These are phyloP conservation scores for Thraustochytrium striatum DNA, from an alignment of 352 stramenopile species.

Conservation along the genomic window DNA sequence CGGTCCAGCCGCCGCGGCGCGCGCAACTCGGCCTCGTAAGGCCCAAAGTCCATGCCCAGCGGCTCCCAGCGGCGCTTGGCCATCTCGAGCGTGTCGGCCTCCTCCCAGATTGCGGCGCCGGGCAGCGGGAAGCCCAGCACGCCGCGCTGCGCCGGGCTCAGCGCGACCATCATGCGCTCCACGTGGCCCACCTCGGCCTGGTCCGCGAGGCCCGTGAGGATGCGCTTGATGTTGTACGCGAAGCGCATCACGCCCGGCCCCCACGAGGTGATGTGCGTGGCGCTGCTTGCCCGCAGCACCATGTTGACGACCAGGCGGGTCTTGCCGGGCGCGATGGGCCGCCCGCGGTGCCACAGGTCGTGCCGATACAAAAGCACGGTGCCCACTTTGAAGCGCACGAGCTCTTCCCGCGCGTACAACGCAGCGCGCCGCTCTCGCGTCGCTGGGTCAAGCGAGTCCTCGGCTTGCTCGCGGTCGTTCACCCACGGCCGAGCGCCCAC, in stretches of 20 bases:
- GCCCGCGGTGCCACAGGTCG: slow-evolving; percentile 10
- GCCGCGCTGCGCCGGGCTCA: background rate
- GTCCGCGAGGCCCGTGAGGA: background rate
- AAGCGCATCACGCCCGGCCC: background rate
- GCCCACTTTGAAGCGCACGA: background rate
- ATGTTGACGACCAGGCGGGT: slow-evolving; percentile 4
- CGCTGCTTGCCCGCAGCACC: background rate
- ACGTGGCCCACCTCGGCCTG: background rate
- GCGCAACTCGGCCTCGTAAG: no score
- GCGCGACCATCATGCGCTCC: background rate
- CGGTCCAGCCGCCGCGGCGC: no score
- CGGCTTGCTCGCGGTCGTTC: slow-evolving; percentile 23
- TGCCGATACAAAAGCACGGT: slow-evolving; percentile 21
- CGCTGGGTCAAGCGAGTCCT: background rate
- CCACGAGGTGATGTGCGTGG: background rate
- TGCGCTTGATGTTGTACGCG: slow-evolving; percentile 26
- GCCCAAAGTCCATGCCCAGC: slow-evolving; percentile 11
- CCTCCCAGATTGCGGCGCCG: background rate
- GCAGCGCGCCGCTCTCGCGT: no score
- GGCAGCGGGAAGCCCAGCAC: slow-evolving; percentile 13
- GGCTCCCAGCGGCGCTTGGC: background rate
- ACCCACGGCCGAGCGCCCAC: slow-evolving; percentile 1
- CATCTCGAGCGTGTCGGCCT: background rate
- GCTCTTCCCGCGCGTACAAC: background rate
- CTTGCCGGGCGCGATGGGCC: background rate